phyloP scores from a whole-genome alignment of 345 rosid species.

The Cardamine occulta region DNA sequence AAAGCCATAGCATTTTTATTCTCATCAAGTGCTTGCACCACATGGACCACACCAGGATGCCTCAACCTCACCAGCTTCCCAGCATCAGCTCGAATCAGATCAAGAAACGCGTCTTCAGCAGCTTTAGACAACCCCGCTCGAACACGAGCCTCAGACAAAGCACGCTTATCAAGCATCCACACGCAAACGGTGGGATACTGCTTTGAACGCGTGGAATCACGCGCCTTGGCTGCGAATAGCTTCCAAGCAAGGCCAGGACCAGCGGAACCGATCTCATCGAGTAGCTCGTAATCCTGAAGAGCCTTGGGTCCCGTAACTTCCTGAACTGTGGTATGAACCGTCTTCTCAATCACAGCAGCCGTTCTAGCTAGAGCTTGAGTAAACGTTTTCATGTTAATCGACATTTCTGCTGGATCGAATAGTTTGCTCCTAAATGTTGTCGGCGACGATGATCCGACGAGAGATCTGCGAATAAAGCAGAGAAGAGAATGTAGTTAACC shows the following conservation, averaged over 20 bases:
- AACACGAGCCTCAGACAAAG: slow-evolving; percentile 70
- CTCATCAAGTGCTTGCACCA: slow-evolving; percentile 96
- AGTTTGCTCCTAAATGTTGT: slow-evolving; percentile 10
- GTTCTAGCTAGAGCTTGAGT: slow-evolving; percentile 97
- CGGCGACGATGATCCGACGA: slow-evolving; percentile 32
- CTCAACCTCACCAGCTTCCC: slow-evolving; percentile 79
- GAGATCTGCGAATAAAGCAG: slow-evolving; percentile 15
- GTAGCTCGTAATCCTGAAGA: slow-evolving; percentile 89
- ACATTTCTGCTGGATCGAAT: slow-evolving; percentile 50
- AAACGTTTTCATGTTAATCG: slow-evolving; percentile 88
- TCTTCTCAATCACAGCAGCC: slow-evolving; percentile 95
- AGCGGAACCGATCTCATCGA: slow-evolving; percentile 97
- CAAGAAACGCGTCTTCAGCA: slow-evolving; percentile 83
- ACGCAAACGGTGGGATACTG: slow-evolving; percentile 94
- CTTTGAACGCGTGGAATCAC: slow-evolving; percentile 72
- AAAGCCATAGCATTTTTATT: slow-evolving; percentile 92
- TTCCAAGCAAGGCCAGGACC: slow-evolving; percentile 98
- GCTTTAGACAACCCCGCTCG: slow-evolving; percentile 86
- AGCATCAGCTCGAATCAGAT: slow-evolving; percentile 84
- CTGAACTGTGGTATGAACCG: slow-evolving; percentile 93
- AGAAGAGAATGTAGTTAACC: background rate
- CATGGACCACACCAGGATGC: slow-evolving; percentile 97
- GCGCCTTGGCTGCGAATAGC: slow-evolving; percentile 75
- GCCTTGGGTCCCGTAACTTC: slow-evolving; percentile 95
- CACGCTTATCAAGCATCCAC: slow-evolving; percentile 91